A percentile compares a stretch with the other conserved stretches of the same genome.
These are phyloP conservation scores for Pyrus hybrid DNA, from an alignment of 331 rosid genomes.

Conservation along the genomic window DNA sequence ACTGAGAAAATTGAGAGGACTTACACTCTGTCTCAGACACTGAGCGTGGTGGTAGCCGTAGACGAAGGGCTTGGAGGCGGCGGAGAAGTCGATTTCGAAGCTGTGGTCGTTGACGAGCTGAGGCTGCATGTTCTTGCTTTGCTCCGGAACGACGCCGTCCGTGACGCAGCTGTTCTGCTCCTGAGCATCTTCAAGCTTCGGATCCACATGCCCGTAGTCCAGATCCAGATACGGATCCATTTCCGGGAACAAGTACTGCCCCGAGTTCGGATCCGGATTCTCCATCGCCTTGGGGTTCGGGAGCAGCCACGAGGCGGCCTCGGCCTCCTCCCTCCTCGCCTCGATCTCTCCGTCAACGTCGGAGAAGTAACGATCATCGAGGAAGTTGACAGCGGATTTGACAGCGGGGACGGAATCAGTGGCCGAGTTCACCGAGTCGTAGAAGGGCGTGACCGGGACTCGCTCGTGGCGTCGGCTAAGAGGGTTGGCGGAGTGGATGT, in stretches of 20 bases:
- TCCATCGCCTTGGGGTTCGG: conserved; percentile 50
- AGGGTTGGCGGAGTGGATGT: conserved; percentile 84
- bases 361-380: conserved; percentile 45
- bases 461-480: conserved; percentile 91
- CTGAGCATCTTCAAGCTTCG: conserved; percentile 45
- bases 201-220: conserved; percentile 51
- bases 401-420: neutral
- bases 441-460: conserved; percentile 49
- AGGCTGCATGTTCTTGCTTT: conserved; percentile 24
- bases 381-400: conserved; percentile 27
- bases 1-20: neutral
- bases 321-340: conserved; percentile 77
- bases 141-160: conserved; percentile 83
- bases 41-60: conserved; percentile 40
- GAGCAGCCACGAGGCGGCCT: conserved; percentile 91
- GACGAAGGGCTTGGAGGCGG: conserved; percentile 40
- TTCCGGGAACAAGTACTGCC: conserved; percentile 40
- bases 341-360: conserved; percentile 37
- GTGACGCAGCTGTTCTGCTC: conserved; percentile 57
- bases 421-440: conserved; percentile 22
- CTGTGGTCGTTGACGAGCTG: conserved; percentile 24
- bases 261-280: conserved; percentile 52
- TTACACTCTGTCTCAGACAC: conserved; percentile 74
- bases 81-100: conserved; percentile 37
- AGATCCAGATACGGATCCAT: conserved; percentile 70